Evolutionary conservation across 2,329 filamentous ascomycete species (phyloP), one percentile per base, ranked within the genome.

Genomic region (Drechslerella coelobrocha): DNA sequence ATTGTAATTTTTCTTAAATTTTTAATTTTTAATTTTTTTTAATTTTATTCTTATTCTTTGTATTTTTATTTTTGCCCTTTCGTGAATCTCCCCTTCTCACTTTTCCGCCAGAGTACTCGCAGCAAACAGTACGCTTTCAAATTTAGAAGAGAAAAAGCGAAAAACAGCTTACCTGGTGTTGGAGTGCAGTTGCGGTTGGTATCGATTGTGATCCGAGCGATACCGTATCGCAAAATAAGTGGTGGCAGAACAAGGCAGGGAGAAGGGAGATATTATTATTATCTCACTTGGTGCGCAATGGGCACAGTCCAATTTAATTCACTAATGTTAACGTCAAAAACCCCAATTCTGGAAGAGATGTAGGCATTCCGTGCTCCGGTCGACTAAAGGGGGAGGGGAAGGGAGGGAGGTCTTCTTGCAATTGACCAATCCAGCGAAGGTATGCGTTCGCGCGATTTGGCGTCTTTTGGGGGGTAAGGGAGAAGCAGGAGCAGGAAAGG

Each of bases 21-120:
- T 41, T n/a, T 31, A 69, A 72, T 73, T 61, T 52, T 60, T 62
- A 66, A 51, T 52, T 52, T 39, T 39, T 10, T 14, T 10, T 39
- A 39, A 14, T 14, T 14, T 39, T 3, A 6, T 2, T 39, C 29
- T 39, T 4, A 14, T 14, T 39, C 39, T 51, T 29, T 27, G 26
- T 50, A 6, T 37, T 12, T 54, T 39, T 60, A 41, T 23, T 45
- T 21, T 21, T 14, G 37, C n/a, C 23, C 37, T 41, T 61, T 24
- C 17, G 14, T 60, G n/a, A 55, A 23, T 61, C 34, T 53, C 23
- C 17, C 29, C 23, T 21, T 61, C 23, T 51, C 26, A 24, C 21
- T 52, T 31, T 60, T 56, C n/a, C 41, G 43, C 14, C 19, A 7
- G 14, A 17, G n/a, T 7, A n/a, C 19, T 26, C 43, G 23, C 10